Base-by-base conservation (phyloP, 1,139 yeast genomes). In the Martiniozyma asiatica region DNA sequence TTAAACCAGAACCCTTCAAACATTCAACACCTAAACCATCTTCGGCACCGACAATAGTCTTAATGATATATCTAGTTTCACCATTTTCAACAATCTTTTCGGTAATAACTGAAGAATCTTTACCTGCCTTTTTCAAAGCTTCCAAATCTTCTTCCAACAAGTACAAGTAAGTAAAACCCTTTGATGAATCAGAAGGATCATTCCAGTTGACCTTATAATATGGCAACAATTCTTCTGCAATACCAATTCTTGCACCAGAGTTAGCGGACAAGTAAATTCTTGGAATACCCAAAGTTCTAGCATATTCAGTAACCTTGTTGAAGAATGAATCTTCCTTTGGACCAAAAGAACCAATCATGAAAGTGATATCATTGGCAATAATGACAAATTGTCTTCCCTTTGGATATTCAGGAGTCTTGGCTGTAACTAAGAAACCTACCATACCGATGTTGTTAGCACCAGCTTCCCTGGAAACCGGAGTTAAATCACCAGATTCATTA, bases 11-110 rank as follows among this genome's bases (percentile, higher is more conserved):
- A 27, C 98, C 98, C 61, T 77, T 76, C 60, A 89, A 73, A 72
- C 96, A 89, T 59, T 89, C 98, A 40, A 89, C 98, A 65, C 98
- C 98, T 41, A 92, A 67, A 31, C 97, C 97, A 45, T 89, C 95
- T 55, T 87, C 95, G 36, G 81, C 73, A 60, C 97, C 97, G 53
- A 89, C 71, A 48, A 89, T 76, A 30, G 94, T 72, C 40, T 73
- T 80, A 53, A 89, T 82, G 45, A 79, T 68, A 52, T 72, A 68
- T 51, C 96, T 74, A 38, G 70, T 77, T 54, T 82, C 79, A 38
- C 97, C 97, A 26, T 71, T 65, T 55, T 81, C 94, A 35, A 84
- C 94, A 37, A 73, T 56, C 52, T 73, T 71, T 51, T 87, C 95
- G 36, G 93, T 79, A 27, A 72, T 61, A 32, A 85, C 84, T 35